A percentile compares a stretch with the other conserved stretches of the same genome.
Conservation (phyloP, 257 asterid genomes). For the Ophiorrhiza pumila region DNA sequence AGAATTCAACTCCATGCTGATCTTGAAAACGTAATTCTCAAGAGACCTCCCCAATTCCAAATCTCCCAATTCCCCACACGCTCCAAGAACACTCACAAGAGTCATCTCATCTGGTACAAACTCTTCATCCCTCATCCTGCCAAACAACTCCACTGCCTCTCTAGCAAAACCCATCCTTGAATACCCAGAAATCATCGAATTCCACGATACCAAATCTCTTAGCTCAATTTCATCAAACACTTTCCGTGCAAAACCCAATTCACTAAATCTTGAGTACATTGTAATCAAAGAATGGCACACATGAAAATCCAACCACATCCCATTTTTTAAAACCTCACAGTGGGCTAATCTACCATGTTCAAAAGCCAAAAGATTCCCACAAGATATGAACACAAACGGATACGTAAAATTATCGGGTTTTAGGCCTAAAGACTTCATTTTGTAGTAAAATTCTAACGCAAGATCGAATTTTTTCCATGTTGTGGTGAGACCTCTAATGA, state of each 20-base stretch:
- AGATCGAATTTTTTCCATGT: constrained; percentile 63
- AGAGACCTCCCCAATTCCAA: constrained; percentile 58
- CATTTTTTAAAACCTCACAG: constrained; percentile 60
- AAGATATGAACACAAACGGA: constrained; percentile 77
- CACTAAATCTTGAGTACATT: constrained; percentile 59
- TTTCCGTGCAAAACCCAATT: constrained; percentile 47
- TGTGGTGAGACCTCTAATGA: constrained; percentile 75
- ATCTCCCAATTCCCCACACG: constrained; percentile 80
- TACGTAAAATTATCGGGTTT: constrained; percentile 77
- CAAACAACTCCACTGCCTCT: constrained; percentile 73
- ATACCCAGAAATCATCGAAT: constrained; percentile 78
- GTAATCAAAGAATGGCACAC: constrained; percentile 74
- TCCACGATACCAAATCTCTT: constrained; percentile 84
- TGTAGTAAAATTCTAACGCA: constrained; percentile 44
- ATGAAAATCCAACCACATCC: constrained; percentile 61
- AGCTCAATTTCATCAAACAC: constrained; percentile 74
- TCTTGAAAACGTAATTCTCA: constrained; percentile 41
- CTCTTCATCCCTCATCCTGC: constrained; percentile 53
- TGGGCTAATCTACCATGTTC: constrained; percentile 49
- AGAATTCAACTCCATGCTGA: constrained; percentile 50
- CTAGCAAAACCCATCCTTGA: constrained; percentile 54
- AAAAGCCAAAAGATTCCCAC: constrained; percentile 50
- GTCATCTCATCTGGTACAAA: constrained; percentile 78
- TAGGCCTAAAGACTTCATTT: constrained; percentile 52
- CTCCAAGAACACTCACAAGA: constrained; percentile 71